Base-by-base conservation (phyloP, 805 yeast genomes). In the Maudiozyma serrabonitensis region DNA sequence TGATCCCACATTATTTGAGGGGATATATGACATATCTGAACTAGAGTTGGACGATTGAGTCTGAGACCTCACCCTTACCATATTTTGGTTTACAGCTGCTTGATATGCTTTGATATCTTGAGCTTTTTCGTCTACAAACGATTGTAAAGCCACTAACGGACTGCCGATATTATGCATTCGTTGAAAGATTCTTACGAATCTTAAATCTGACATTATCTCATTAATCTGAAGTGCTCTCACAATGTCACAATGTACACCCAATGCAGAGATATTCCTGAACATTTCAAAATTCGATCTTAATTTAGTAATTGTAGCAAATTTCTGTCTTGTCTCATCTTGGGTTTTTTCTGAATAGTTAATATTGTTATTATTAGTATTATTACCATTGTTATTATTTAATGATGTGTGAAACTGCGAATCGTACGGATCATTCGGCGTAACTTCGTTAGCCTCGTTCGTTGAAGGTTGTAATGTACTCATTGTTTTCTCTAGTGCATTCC, bases 151-250 rank as follows among this genome's bases (percentile, higher is more conserved):
- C 21, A 74, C 75, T 37, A 78, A 52, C 0, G 89, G 86, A 28
- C 81, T 76, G 4, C 62, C 63, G 2, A 76, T 71, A 35, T 78
- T 72, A 26, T 69, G 69, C 6, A 72, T 66, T 50, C 70, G 68
- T 11, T 84, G 75, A 54, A 73, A 78, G 5, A 73, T 69, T 80
- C 85, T 80, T 49, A 88, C 67, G 6, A 84, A 80, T 49, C 77
- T 75, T 54, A 87, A 71, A 52, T 79, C 78, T 0, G 88, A 74
- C 87, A 88, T 84, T 9, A 83, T 82, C 63, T 87, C 93, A 41
- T 88, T 76, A 4, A 85, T 78, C 63, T 86, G 91, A 68, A 87
- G 66, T 21, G 82, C 73, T 51, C 91, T 69, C 79, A 86, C 76
- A 6, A 86, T 80, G 39, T 75, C 75, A 46, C 77, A 81, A 48